Conservation (phyloP, 208 protist species). For the Trypanosoma boissoni region DNA sequence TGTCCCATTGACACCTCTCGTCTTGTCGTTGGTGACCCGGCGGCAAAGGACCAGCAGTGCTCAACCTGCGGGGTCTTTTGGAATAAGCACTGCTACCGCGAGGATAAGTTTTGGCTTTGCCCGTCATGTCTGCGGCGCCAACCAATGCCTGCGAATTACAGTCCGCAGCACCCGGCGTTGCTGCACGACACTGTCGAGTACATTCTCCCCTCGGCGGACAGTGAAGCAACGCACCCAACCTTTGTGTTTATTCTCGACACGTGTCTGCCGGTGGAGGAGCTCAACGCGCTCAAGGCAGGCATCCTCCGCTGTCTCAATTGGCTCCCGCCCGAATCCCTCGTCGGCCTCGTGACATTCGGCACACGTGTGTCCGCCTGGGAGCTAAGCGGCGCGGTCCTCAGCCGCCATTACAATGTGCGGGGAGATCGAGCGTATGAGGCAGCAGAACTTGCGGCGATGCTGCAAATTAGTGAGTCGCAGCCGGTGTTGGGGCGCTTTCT, state of each 20-base stretch:
- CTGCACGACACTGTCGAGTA: conserved; percentile 85
- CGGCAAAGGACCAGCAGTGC: conserved; percentile 45
- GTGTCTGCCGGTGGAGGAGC: conserved; percentile 91
- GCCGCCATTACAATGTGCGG: conserved; percentile 69
- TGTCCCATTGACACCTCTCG: conserved; percentile 39
- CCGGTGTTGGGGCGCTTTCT: conserved; percentile 91
- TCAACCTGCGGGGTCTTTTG: conserved; percentile 70
- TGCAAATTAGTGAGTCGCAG: conserved; percentile 60
- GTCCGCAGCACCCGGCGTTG: conserved; percentile 59
- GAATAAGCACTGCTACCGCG: conserved; percentile 53
- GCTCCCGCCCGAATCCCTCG: conserved; percentile 92
- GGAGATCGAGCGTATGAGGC: conserved; percentile 48
- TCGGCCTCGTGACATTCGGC: conserved; percentile 97
- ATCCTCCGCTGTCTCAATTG: conserved; percentile 92
- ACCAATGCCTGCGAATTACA: conserved; percentile 39
- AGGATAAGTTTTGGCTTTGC: conserved; percentile 80
- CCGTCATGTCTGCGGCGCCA: conserved; percentile 69
- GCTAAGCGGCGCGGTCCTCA: conserved; percentile 39
- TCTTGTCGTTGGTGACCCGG: conserved; percentile 48
- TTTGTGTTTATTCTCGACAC: conserved; percentile 97
- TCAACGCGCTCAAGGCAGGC: conserved; percentile 89
- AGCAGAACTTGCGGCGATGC: conserved; percentile 42
- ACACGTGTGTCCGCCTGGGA: conserved; percentile 88
- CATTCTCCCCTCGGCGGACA: conserved; percentile 32
- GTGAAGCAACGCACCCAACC: conserved; percentile 16